Conservation (phyloP, 139 green algal species). For the Raphidocelis subcapitata region DNA sequence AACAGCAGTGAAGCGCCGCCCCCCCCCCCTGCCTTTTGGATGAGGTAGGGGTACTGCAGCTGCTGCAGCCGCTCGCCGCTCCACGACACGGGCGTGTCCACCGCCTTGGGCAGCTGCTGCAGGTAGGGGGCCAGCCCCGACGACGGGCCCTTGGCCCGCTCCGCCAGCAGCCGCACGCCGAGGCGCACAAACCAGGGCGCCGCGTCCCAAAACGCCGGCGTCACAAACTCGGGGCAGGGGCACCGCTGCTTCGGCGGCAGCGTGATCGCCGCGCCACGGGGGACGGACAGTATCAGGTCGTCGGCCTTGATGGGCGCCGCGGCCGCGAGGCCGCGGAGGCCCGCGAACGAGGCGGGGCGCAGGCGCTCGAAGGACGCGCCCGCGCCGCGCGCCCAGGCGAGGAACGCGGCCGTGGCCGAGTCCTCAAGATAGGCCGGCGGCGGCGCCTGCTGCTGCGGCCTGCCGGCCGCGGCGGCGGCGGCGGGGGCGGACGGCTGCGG, state of each 20-base stretch:
- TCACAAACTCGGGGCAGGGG: slow-evolving; percentile 42
- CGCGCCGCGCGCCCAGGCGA: slow-evolving; percentile 30
- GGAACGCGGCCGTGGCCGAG: slow-evolving; percentile 19
- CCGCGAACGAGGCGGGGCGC: slow-evolving; percentile 36
- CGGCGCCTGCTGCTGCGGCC: neutral
- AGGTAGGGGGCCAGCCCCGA: slow-evolving; percentile 61
- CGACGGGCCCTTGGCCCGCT: slow-evolving; percentile 38
- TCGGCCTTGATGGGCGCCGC: slow-evolving; percentile 41
- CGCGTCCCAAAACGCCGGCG: slow-evolving; percentile 46
- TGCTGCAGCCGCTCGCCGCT: slow-evolving; percentile 44
- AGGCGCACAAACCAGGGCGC: slow-evolving; percentile 72
- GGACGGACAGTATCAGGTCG: slow-evolving; percentile 66
- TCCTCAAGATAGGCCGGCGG: slow-evolving; percentile 30
- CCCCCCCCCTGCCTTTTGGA: slow-evolving; percentile 40
- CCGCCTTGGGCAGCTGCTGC: slow-evolving; percentile 54
- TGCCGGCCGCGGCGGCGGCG: neutral
- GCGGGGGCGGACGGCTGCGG: no score
- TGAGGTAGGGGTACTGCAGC: slow-evolving; percentile 65
- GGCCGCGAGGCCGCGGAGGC: slow-evolving; percentile 55
- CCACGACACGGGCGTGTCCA: slow-evolving; percentile 74
- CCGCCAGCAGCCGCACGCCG: slow-evolving; percentile 67
- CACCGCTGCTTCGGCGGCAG: slow-evolving; percentile 63
- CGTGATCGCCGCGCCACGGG: slow-evolving; percentile 47
- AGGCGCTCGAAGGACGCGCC: slow-evolving; percentile 26
- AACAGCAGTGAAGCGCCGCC: no score